Evolutionary conservation across 2,329 filamentous ascomycete species (phyloP).

Genomic region (Teratosphaeria epicoccoides): DNA sequence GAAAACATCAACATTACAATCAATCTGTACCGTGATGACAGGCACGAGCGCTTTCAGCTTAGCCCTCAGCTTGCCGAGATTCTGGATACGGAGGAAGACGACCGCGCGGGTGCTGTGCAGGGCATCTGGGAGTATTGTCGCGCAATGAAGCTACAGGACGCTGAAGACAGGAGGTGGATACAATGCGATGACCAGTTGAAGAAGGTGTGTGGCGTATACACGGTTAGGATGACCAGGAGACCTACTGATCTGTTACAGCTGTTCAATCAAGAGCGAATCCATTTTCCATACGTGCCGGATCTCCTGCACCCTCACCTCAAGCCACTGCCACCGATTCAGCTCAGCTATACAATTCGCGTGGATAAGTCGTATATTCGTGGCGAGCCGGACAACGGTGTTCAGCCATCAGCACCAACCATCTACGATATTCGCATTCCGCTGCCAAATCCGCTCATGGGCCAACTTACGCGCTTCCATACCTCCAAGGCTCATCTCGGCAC

Average conservation of each 20-base stretch:
- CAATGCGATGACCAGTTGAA: conserved; percentile 76
- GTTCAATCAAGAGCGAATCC: conserved; percentile 61
- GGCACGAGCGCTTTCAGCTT: conserved; percentile 71
- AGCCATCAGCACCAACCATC: conserved; percentile 61
- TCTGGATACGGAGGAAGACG: conserved; percentile 76
- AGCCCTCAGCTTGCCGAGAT: conserved; percentile 72
- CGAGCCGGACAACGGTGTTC: conserved; percentile 50
- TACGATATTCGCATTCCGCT: conserved; percentile 79
- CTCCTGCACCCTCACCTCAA: conserved; percentile 62
- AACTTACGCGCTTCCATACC: conserved; percentile 40
- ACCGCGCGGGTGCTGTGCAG: conserved; percentile 77
- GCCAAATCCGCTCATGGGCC: conserved; percentile 68
- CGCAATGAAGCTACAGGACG: conserved; percentile 74
- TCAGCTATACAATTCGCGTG: conserved; percentile 87
- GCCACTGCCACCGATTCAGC: conserved; percentile 67
- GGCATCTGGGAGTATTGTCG: conserved; percentile 94
- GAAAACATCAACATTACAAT: conserved; percentile 87
- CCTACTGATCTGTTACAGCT: conserved; percentile 41
- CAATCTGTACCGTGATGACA: conserved; percentile 74
- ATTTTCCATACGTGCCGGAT: conserved; percentile 74
- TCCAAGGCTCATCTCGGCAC: conserved; percentile 45
- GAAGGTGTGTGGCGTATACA: conserved; percentile 46
- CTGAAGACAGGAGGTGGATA: conserved; percentile 88
- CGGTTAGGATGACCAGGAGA: conserved; percentile 2
- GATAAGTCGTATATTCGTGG: conserved; percentile 48